Conservation (phyloP, 2,329 filamentous ascomycete genomes). For the Xylariaceae sp. region DNA sequence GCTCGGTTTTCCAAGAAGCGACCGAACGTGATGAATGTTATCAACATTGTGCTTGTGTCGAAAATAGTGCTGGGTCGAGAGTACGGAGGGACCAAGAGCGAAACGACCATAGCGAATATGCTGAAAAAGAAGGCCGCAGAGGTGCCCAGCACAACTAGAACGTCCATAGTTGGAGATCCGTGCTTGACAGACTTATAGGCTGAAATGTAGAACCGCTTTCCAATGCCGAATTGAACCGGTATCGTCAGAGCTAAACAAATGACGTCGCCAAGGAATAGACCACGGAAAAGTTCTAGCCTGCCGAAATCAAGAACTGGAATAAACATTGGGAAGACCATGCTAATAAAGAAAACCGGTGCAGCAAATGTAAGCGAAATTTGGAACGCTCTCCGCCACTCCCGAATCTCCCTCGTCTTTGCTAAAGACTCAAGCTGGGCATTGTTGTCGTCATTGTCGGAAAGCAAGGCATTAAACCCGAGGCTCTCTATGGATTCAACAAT, state of each 20-base stretch:
- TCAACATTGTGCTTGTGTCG: conserved; percentile 96
- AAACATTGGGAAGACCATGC: conserved; percentile 92
- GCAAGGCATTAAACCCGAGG: conserved; percentile 81
- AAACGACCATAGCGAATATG: conserved; percentile 78
- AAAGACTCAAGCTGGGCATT: conserved; percentile 94
- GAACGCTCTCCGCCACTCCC: conserved; percentile 85
- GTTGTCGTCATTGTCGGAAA: conserved; percentile 90
- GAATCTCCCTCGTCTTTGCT: conserved; percentile 93
- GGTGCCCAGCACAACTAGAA: conserved; percentile 88
- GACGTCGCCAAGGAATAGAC: conserved; percentile 84
- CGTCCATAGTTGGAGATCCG: conserved; percentile 93
- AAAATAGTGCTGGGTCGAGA: conserved; percentile 83
- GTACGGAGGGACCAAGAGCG: conserved; percentile 70
- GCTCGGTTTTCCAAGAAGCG: conserved; percentile 90
- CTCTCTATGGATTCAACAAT: conserved; percentile 79
- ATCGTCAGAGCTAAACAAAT: conserved; percentile 80
- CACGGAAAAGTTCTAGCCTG: conserved; percentile 59
- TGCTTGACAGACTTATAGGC: conserved; percentile 94
- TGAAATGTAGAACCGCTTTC: conserved; percentile 86
- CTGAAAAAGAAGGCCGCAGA: conserved; percentile 97
- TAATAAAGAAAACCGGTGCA: conserved; percentile 83
- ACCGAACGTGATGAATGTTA: conserved; percentile 89
- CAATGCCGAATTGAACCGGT: conserved; percentile 94
- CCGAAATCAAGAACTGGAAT: conserved; percentile 74
- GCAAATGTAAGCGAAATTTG: conserved; percentile 74